These are phyloP conservation scores for Speleostelium caveatum DNA, from an alignment of 78 protist genomes.

Conservation along the genomic window DNA sequence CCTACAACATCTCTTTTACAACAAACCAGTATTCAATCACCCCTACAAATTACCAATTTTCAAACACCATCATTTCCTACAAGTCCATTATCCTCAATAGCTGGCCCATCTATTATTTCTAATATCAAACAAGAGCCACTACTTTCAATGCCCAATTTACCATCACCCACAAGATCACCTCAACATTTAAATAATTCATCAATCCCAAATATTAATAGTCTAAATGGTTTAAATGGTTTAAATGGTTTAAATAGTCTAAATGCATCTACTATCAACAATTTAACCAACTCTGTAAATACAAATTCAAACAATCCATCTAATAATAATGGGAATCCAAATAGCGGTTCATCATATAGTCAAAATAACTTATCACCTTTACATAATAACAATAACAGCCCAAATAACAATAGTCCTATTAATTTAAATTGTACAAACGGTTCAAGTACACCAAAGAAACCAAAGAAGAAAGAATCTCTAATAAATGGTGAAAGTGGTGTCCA, in stretches of 20 bases:
- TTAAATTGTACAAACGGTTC: background rate
- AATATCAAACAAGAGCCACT: background rate
- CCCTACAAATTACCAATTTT: constrained; percentile 9
- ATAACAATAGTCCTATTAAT: background rate
- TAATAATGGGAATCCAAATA: background rate
- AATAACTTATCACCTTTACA: background rate
- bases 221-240: no score
- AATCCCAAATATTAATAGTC: background rate
- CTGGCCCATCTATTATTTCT: background rate
- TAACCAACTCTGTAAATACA: no score
- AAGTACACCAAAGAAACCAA: constrained; percentile 1
- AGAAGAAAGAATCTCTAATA: background rate
- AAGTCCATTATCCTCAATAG: no score
- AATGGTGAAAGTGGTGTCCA: constrained; percentile 13
- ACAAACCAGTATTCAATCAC: constrained; percentile 9
- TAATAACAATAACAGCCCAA: background rate
- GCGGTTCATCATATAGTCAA: background rate
- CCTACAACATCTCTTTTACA: no score
- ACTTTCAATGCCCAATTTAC: background rate
- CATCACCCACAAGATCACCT: constrained; percentile 1
- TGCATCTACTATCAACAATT: background rate
- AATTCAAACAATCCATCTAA: no score
- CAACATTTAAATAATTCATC: constrained; percentile 1
- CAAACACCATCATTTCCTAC: constrained; percentile 23
- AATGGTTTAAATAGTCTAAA: background rate